Evolutionary conservation across 1,284 basidiomycete genomes (phyloP).

Genomic region (Sphagnurus paluster): DNA sequence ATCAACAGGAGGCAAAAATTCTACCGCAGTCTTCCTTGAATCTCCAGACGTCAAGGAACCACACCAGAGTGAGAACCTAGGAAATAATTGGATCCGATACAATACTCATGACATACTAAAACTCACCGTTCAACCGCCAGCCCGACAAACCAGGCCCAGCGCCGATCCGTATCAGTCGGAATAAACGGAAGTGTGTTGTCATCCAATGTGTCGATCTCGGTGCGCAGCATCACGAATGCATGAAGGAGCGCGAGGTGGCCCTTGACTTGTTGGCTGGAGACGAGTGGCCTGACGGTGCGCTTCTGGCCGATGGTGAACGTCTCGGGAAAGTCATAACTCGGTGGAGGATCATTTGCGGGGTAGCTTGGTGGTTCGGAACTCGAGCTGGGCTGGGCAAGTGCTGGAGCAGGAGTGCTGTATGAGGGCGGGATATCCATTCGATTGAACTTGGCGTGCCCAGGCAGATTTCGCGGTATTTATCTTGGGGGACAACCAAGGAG

Average conservation of each 20-base stretch:
- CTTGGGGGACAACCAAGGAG: no score
- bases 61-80: slow-evolving; percentile 15
- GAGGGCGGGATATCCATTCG: background rate
- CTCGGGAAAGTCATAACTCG: slow-evolving; percentile 7
- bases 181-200: slow-evolving; percentile 17
- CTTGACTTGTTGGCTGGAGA: slow-evolving; percentile 26
- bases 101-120: no score
- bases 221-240: slow-evolving; percentile 29
- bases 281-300: slow-evolving; percentile 16
- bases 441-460: background rate
- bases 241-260: slow-evolving; percentile 29
- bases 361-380: background rate
- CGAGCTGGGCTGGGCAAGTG: background rate
- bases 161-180: slow-evolving; percentile 25
- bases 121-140: slow-evolving; percentile 1
- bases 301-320: slow-evolving; percentile 11
- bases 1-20: slow-evolving; percentile 41
- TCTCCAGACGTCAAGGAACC: slow-evolving; percentile 37
- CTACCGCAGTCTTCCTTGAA: slow-evolving; percentile 19
- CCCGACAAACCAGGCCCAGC: slow-evolving; percentile 36
- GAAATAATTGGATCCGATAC: no score
- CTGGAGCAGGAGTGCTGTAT: background rate
- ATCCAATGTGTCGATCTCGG: slow-evolving; percentile 20
- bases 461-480: no score
- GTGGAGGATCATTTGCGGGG: background rate